A percentile compares a stretch with the other conserved stretches of the same genome.
Evolutionary conservation across 2,329 filamentous ascomycete species (phyloP).

Genomic region (Fusarium tjaetaba): DNA sequence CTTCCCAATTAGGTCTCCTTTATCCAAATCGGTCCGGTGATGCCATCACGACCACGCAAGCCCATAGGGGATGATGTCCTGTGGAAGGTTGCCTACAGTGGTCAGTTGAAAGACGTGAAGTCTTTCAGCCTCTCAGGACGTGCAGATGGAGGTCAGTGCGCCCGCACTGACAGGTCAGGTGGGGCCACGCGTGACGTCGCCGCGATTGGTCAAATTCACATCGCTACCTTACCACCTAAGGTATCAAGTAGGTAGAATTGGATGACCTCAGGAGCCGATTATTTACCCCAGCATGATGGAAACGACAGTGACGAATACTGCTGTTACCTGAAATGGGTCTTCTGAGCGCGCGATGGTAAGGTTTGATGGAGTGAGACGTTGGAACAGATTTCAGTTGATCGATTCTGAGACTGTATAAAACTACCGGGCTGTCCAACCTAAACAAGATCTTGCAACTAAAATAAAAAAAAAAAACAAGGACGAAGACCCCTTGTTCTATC

Average conservation of each 20-base stretch:
- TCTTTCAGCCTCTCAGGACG: background rate
- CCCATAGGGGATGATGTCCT: slow-evolving; percentile 4
- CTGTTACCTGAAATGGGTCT: background rate
- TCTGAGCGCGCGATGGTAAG: background rate
- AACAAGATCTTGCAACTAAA: background rate
- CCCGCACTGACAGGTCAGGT: slow-evolving; percentile 6
- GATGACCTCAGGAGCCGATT: background rate
- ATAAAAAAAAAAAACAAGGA: background rate
- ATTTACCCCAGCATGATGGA: background rate
- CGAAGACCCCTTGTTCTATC: background rate
- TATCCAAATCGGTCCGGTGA: slow-evolving; percentile 12
- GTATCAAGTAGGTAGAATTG: background rate
- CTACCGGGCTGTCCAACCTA: background rate
- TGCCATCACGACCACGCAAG: slow-evolving; percentile 17
- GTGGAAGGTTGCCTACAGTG: background rate
- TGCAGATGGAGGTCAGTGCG: slow-evolving; percentile 1
- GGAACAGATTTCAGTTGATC: background rate
- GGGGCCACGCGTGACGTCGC: background rate
- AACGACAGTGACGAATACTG: background rate
- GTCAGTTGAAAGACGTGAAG: slow-evolving; percentile 17
- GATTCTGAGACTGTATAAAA: background rate
- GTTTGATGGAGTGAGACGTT: background rate
- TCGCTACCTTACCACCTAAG: background rate
- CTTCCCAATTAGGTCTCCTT: background rate
- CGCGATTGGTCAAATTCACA: background rate